These are phyloP conservation scores for Hanseniaspora thailandica DNA, from an alignment of 805 yeast genomes.

Conservation along the genomic window DNA sequence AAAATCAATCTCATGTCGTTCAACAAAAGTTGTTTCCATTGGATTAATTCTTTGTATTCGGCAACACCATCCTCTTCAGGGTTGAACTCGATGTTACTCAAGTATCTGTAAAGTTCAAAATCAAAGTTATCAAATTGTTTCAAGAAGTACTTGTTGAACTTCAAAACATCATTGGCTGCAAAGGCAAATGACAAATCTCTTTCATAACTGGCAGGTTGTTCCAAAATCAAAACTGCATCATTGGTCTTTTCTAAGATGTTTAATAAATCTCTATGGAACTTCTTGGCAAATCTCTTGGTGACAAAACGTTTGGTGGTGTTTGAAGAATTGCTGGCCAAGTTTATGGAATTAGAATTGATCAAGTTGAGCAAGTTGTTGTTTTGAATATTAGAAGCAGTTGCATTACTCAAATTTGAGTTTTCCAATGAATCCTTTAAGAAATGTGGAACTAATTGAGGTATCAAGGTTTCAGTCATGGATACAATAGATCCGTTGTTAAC, in stretches of 20 bases:
- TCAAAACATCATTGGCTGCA: slow-evolving; percentile 26
- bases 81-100: slow-evolving; percentile 20
- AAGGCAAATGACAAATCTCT: slow-evolving; percentile 23
- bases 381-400: not conserved
- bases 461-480: slow-evolving; percentile 10
- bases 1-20: slow-evolving; percentile 26
- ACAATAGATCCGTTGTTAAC: not conserved
- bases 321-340: not conserved
- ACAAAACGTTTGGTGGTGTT: slow-evolving; percentile 6
- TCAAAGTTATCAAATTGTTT: slow-evolving; percentile 27
- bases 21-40: slow-evolving; percentile 11
- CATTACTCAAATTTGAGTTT: not conserved
- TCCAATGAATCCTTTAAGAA: slow-evolving; percentile 48
- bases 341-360: not conserved
- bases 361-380: not conserved
- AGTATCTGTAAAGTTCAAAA: slow-evolving; percentile 26
- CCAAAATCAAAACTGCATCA: slow-evolving; percentile 17
- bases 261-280: slow-evolving; percentile 1
- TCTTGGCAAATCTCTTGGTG: slow-evolving; percentile 6
- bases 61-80: slow-evolving; percentile 11
- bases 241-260: slow-evolving; percentile 6
- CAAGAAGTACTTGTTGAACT: slow-evolving; percentile 23
- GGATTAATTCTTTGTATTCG: slow-evolving; percentile 8
- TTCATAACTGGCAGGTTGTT: slow-evolving; percentile 17
- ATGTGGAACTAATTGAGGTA: slow-evolving; percentile 63